phyloP scores from a whole-genome alignment of 495 filamentous ascomycete genomes.

The Penicillium lividum region DNA sequence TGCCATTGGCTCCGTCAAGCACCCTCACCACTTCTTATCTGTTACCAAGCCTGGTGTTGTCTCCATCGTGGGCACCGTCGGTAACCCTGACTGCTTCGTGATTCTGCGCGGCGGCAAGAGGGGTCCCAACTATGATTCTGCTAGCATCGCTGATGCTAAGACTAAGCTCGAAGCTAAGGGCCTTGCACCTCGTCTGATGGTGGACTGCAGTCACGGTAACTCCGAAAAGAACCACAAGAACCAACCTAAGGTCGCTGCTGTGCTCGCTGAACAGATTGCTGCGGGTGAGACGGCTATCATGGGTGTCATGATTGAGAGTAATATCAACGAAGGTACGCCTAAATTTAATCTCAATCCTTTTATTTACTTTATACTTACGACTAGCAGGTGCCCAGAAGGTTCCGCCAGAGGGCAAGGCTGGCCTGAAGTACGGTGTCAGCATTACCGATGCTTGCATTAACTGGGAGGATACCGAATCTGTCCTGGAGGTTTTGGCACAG shows the following conservation, averaged over 20 bases:
- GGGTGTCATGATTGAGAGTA: constrained; percentile 98
- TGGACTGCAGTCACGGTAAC: constrained; percentile 98
- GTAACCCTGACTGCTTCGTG: constrained; percentile 98
- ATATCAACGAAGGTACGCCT: constrained; percentile 82
- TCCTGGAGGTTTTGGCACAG: constrained; percentile 76
- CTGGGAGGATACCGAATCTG: constrained; percentile 87
- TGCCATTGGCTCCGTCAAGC: constrained; percentile 89
- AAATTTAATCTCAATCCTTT: not conserved
- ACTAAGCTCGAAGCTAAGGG: constrained; percentile 65
- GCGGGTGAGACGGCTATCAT: constrained; percentile 85
- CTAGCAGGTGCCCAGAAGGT: constrained; percentile 84
- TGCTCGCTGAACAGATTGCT: constrained; percentile 79
- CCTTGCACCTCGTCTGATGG: constrained; percentile 79
- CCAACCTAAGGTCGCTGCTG: constrained; percentile 90
- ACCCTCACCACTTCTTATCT: constrained; percentile 96
- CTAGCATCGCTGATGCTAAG: constrained; percentile 78
- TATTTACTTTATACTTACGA: constrained; percentile 8
- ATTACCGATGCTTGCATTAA: constrained; percentile 98
- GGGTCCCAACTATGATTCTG: constrained; percentile 90
- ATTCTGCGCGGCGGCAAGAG: constrained; percentile 92
- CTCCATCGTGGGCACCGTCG: constrained; percentile 91
- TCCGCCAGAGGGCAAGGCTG: constrained; percentile 80
- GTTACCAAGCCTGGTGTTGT: constrained; percentile 97
- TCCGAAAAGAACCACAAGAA: constrained; percentile 95
- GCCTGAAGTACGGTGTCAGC: constrained; percentile 90